Evolutionary conservation across 805 yeast genomes (phyloP), one percentile per base, ranked within the genome.

Genomic region (Metschnikowia rubicola): DNA sequence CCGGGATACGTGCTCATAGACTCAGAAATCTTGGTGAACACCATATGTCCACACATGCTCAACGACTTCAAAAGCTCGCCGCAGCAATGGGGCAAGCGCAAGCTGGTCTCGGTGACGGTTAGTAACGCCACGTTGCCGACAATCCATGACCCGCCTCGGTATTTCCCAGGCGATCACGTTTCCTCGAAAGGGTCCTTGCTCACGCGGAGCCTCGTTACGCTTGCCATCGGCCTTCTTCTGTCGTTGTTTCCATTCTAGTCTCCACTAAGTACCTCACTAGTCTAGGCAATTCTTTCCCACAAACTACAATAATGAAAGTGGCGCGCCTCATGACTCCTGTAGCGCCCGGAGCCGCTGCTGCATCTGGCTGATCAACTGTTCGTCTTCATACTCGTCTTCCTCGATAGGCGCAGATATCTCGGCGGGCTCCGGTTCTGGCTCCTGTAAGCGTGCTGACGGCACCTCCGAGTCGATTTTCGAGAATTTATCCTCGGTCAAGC

Each of bases 271-370:
- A 15, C 17, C 17, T 15, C 17, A 15, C 17, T 15, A 15, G 17
- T 15, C 17, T 15, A 15, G 17, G 17, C 17, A 15, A 15, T 15
- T 3, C 17, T 15, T 15, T 15, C 17, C 17, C 17, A 3, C 17
- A 3, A 15, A 15, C 3, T 2, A 15, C 17, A 15, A 15, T 15
- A 15, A 15, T 15, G 17, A 15, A 15, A 15, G 17, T 15, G 17
- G 17, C 17, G 17, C 17, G 17, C 17, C 3, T 3, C 32, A 51
- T 3, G 54, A 60, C 38, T 60, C 65, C 43, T 92, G 97, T 50
- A 92, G 68, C 0, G 97, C 97, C 58, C 76, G 83, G 39, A 92
- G 74, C 49, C 98, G 74, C 61, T 91, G 92, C 56, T 96, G 78
- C 97, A 94, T 92, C 56, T 85, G 90, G 54, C 80, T 80, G 45